phyloP scores from a whole-genome alignment of 495 filamentous ascomycete species.

The Venustampulla echinocandica region DNA sequence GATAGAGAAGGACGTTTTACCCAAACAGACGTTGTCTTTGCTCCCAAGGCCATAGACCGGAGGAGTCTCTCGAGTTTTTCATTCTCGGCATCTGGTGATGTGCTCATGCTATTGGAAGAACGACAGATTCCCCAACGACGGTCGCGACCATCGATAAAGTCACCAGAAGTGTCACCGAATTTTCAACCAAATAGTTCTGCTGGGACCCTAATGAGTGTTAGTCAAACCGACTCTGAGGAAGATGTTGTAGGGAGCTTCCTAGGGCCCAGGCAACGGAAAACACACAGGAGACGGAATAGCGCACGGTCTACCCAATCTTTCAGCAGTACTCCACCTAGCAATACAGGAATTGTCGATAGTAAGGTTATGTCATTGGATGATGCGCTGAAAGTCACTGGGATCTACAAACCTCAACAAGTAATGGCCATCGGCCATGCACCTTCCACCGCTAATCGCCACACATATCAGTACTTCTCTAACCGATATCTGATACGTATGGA shows the following conservation, averaged over 20 bases:
- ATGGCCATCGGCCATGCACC: conserved; percentile 55
- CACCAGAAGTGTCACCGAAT: conserved; percentile 13
- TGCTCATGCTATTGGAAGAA: conserved; percentile 48
- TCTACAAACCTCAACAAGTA: conserved; percentile 47
- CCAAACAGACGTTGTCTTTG: conserved; percentile 81
- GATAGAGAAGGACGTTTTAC: conserved; percentile 75
- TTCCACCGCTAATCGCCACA: conserved; percentile 39
- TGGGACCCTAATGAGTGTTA: conserved; percentile 41
- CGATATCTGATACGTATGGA: conserved; percentile 45
- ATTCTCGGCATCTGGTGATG: conserved; percentile 52
- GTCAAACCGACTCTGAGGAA: conserved; percentile 60
- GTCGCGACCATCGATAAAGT: conserved; percentile 13
- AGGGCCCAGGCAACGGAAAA: conserved; percentile 36
- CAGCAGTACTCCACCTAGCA: conserved; percentile 53
- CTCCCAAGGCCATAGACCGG: conserved; percentile 69
- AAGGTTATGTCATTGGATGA: conserved; percentile 52
- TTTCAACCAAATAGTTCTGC: conserved; percentile 28
- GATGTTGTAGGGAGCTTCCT: conserved; percentile 53
- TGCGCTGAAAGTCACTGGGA: conserved; percentile 46
- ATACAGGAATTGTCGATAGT: conserved; percentile 35
- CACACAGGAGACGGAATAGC: conserved; percentile 31
- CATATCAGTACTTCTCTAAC: conserved; percentile 51
- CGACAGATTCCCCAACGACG: conserved; percentile 26
- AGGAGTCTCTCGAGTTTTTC: conserved; percentile 53
- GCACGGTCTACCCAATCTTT: conserved; percentile 30